phyloP scores from a whole-genome alignment of 148 eudicot genomes.

The Rhododendron ferrugineum region DNA sequence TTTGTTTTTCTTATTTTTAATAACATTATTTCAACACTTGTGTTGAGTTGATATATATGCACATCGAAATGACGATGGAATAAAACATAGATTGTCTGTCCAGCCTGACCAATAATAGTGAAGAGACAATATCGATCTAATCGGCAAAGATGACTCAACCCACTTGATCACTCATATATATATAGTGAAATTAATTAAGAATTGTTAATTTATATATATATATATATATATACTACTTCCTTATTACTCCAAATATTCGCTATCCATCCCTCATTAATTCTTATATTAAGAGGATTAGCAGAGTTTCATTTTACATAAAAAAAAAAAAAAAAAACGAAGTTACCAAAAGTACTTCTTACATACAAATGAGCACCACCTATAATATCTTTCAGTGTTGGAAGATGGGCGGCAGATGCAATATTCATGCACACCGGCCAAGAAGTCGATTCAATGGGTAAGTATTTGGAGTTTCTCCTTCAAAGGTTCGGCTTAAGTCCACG shows the following conservation, averaged over 20 bases:
- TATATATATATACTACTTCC: not conserved
- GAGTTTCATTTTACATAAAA: too few relatives aligned
- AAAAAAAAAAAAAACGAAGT: too few relatives aligned
- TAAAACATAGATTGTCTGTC: not conserved
- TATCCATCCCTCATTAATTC: not conserved
- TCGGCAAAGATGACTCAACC: not conserved
- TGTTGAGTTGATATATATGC: not conserved
- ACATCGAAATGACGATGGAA: not conserved
- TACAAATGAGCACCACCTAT: not conserved
- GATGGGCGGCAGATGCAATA: not conserved
- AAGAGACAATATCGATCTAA: not conserved
- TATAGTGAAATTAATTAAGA: not conserved
- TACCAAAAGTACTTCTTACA: too few relatives aligned
- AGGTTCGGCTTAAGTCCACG: too few relatives aligned
- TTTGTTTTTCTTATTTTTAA: not conserved
- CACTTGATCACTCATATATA: not conserved
- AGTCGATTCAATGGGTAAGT: not conserved
- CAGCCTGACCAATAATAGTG: not conserved
- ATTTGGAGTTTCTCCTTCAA: too few relatives aligned
- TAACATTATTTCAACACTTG: not conserved
- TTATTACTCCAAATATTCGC: not conserved
- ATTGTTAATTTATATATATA: not conserved
- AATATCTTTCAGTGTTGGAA: not conserved
- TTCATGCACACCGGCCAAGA: not conserved
- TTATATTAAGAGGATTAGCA: too few relatives aligned